Evolutionary conservation across 2,329 filamentous ascomycete species (phyloP).

Genomic region (Alternaria ventricosa): DNA sequence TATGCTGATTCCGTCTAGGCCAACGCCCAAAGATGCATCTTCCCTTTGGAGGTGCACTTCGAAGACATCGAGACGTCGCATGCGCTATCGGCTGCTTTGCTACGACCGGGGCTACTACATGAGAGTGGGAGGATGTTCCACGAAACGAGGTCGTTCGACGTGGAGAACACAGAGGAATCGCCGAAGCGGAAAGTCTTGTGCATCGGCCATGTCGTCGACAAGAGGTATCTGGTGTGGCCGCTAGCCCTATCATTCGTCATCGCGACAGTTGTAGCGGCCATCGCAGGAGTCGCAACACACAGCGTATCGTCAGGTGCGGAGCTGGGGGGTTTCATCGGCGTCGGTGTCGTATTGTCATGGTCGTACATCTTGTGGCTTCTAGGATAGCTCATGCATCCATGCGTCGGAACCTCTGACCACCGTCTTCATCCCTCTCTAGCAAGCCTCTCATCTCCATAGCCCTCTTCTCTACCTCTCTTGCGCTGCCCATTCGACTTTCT

Average conservation of each 20-base stretch:
- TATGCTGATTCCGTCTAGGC: not conserved
- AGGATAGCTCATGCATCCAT: not conserved
- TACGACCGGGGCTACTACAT: not conserved
- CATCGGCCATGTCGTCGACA: not conserved
- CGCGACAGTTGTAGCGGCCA: not conserved
- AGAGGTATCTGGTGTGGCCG: not conserved
- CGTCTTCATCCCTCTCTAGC: not conserved
- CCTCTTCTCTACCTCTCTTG: not conserved
- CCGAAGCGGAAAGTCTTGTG: not conserved
- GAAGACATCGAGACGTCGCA: not conserved
- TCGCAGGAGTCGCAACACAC: not conserved
- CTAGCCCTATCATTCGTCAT: not conserved
- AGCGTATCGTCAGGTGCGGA: not conserved
- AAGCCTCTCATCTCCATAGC: not conserved
- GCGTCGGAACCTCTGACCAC: not conserved
- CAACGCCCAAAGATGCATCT: not conserved
- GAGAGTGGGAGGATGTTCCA: not conserved
- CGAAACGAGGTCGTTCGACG: not conserved
- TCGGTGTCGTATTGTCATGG: not conserved
- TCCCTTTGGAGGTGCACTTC: not conserved
- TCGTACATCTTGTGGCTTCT: not conserved
- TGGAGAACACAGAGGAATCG: not conserved
- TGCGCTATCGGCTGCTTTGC: not conserved
- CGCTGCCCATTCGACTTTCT: not conserved
- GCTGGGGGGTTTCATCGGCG: not conserved